A percentile compares a stretch with the other conserved stretches of the same genome.
Conservation (phyloP, 768 basidiomycete species). For the Leccinum ochraceum region DNA sequence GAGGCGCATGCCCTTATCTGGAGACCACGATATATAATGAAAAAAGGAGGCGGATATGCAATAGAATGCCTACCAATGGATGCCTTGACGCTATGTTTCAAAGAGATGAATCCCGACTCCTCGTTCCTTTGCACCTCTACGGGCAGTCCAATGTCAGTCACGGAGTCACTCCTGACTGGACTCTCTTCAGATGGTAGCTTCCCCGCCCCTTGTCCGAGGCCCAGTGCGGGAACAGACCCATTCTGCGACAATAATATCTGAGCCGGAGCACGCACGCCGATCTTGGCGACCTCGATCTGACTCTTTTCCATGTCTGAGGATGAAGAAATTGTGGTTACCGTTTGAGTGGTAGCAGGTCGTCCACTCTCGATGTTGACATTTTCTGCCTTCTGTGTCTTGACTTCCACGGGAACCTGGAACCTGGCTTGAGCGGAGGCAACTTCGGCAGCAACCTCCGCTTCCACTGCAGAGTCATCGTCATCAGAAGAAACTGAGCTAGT, state of each 20-base stretch:
- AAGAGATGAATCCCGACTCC: constrained; percentile 45
- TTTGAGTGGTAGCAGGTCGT: constrained; percentile 13
- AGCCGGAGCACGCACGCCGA: constrained; percentile 31
- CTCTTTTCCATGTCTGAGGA: constrained; percentile 29
- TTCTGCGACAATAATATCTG: constrained; percentile 29
- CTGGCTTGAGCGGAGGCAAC: constrained; percentile 14
- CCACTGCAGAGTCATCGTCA: constrained; percentile 28
- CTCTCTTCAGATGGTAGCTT: constrained; percentile 12
- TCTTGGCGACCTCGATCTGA: constrained; percentile 32
- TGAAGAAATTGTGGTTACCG: constrained; percentile 16
- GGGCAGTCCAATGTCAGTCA: constrained; percentile 29
- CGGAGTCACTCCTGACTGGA: constrained; percentile 10
- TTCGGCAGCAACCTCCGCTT: constrained; percentile 30
- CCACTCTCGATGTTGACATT: not conserved
- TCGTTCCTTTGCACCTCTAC: constrained; percentile 22
- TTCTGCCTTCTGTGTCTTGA: constrained; percentile 4
- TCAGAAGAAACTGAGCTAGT: constrained; percentile 23
- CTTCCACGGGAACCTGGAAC: constrained; percentile 3
- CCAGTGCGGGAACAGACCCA: constrained; percentile 23
- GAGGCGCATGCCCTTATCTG: constrained; percentile 68
- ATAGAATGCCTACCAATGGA: constrained; percentile 61
- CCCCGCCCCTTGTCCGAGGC: constrained; percentile 6
- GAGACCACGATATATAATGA: not conserved
- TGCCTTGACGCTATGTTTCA: constrained; percentile 71
- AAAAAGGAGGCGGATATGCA: not conserved